Evolutionary conservation across 78 protist species (phyloP).

Genomic region (Thecamonas trahens): DNA sequence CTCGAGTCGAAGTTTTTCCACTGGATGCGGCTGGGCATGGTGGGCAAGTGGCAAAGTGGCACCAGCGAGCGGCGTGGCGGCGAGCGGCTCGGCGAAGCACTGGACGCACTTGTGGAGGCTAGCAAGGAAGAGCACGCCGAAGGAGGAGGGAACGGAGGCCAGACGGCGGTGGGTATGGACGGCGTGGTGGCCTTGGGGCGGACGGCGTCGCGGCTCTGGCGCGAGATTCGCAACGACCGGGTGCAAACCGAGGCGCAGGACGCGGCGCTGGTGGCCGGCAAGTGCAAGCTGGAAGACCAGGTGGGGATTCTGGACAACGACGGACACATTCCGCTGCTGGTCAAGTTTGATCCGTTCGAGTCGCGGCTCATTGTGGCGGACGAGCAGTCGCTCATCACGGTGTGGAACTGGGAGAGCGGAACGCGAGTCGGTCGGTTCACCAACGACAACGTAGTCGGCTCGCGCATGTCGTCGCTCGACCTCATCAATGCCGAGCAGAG

Average conservation of each 20-base stretch:
- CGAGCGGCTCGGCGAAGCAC: too few relatives aligned
- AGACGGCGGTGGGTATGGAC: not conserved
- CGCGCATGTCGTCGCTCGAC: slow-evolving; percentile 37
- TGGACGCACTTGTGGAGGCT: too few relatives aligned
- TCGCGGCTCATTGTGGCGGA: not conserved
- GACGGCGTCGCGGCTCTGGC: not conserved
- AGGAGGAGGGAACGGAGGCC: too few relatives aligned
- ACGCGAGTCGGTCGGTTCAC: slow-evolving; percentile 29
- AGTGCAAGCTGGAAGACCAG: not conserved
- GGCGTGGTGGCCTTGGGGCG: not conserved
- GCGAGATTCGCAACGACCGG: not conserved
- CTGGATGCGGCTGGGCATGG: too few relatives aligned
- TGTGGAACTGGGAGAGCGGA: slow-evolving; percentile 57
- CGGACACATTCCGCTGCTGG: not conserved
- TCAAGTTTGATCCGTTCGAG: not conserved
- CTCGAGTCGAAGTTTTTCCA: too few relatives aligned
- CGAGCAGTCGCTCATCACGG: not conserved
- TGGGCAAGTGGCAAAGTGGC: too few relatives aligned
- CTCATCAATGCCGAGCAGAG: slow-evolving; percentile 50
- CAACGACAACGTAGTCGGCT: slow-evolving; percentile 36
- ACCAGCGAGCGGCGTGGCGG: too few relatives aligned
- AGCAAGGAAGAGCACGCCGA: too few relatives aligned
- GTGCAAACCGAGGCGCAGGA: not conserved
- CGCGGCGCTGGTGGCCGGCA: not conserved
- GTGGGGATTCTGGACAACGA: not conserved